A percentile compares a stretch with the other conserved stretches of the same genome.
Conservation (phyloP, 2,329 filamentous ascomycete species). For the Aspergillus clavatus region DNA sequence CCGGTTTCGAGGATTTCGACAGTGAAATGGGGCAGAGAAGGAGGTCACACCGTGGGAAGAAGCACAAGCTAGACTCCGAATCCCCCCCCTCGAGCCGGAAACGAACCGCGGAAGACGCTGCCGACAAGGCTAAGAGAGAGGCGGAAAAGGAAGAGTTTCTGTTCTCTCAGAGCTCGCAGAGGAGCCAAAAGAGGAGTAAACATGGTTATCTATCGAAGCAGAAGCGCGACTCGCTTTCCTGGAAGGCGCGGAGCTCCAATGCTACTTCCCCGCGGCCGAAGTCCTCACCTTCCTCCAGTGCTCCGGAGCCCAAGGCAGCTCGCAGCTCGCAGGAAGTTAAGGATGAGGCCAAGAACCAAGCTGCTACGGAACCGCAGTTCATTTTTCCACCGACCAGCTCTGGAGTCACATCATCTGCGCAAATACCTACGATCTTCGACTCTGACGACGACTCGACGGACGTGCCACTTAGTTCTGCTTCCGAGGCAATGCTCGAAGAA, state of each 20-base stretch:
- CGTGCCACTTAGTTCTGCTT: slow-evolving; percentile 28
- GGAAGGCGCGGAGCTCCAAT: slow-evolving; percentile 14
- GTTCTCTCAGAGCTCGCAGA: slow-evolving; percentile 10
- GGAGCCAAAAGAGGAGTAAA: slow-evolving; percentile 13
- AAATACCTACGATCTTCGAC: slow-evolving; percentile 17
- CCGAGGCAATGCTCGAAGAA: slow-evolving; percentile 16
- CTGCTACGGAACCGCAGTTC: slow-evolving; percentile 14
- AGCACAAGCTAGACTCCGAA: slow-evolving; percentile 3
- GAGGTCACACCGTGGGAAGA: slow-evolving; percentile 2
- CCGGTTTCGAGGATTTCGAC: background rate
- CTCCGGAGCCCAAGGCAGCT: slow-evolving; percentile 5
- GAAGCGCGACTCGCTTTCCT: slow-evolving; percentile 10
- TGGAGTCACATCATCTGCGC: slow-evolving; percentile 19
- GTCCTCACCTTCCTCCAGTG: slow-evolving; percentile 8
- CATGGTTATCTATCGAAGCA: slow-evolving; percentile 17
- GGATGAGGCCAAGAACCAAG: slow-evolving; percentile 11
- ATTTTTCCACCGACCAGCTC: slow-evolving; percentile 30
- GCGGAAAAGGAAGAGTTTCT: slow-evolving; percentile 6
- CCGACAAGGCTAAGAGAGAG: slow-evolving; percentile 1
- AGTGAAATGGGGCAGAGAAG: slow-evolving; percentile 1
- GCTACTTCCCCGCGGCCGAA: slow-evolving; percentile 5
- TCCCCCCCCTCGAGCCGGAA: slow-evolving; percentile 11
- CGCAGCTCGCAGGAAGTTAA: slow-evolving; percentile 6
- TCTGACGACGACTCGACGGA: slow-evolving; percentile 27
- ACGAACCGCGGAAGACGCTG: slow-evolving; percentile 9